Evolutionary conservation across 2,329 filamentous ascomycete genomes (phyloP).

Genomic region (Orbilia quercus): DNA sequence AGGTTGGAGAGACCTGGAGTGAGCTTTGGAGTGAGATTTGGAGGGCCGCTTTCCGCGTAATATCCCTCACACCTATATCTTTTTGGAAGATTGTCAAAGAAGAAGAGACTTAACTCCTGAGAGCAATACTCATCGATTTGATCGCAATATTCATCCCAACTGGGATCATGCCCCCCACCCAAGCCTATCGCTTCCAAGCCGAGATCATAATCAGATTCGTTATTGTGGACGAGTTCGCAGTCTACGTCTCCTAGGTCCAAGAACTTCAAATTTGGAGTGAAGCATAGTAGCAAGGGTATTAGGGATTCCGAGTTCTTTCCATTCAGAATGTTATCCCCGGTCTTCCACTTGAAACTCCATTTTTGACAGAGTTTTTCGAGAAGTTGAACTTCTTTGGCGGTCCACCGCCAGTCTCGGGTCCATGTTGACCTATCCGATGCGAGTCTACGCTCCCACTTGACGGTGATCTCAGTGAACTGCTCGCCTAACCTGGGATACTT

Average conservation of each 20-base stretch:
- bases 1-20: conserved; percentile 8
- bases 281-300: conserved; percentile 16
- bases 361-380: neutral
- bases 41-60: neutral
- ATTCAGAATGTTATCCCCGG: neutral
- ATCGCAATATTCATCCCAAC: neutral
- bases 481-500: conserved; percentile 20
- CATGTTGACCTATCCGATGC: neutral
- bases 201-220: neutral
- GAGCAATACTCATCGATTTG: neutral
- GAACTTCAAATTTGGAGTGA: conserved; percentile 17
- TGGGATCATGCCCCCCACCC: neutral
- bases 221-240: neutral
- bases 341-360: neutral
- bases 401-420: conserved; percentile 21
- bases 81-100: conserved; percentile 4
- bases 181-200: too few relatives aligned
- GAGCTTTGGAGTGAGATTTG: neutral
- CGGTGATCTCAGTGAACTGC: conserved; percentile 3
- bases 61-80: neutral
- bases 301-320: conserved; percentile 31
- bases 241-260: conserved; percentile 11
- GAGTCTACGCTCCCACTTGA: conserved; percentile 24
- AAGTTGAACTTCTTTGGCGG: neutral
- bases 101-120: neutral